A percentile compares a stretch with the other conserved stretches of the same genome.
Conservation (phyloP, 2,329 filamentous ascomycete species). For the Achaetomium macrosporum region DNA sequence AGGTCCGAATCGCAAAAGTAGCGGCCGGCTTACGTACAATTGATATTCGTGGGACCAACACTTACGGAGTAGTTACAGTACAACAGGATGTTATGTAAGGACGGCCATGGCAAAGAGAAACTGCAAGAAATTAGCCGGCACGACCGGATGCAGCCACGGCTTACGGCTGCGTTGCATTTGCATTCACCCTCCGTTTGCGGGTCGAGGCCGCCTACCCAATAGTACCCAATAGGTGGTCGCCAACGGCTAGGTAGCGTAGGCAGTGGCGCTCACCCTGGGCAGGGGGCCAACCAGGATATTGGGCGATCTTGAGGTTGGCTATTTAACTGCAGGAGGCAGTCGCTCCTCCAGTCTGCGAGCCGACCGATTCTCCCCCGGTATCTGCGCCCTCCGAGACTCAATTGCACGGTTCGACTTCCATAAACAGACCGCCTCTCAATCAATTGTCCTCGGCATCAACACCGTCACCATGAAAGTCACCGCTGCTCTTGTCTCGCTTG, state of each 20-base stretch:
- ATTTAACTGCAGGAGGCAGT: not conserved
- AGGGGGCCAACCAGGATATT: not conserved
- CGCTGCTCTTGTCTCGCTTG: slow-evolving; percentile 39
- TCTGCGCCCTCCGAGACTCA: no score
- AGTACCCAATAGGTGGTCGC: not conserved
- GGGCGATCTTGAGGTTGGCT: not conserved
- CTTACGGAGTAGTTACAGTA: no score
- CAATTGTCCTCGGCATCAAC: slow-evolving; percentile 12
- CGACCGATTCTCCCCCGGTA: no score
- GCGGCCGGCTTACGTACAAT: no score
- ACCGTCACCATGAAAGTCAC: slow-evolving; percentile 39
- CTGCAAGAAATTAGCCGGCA: not conserved
- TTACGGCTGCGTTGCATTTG: not conserved
- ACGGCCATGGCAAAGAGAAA: not conserved
- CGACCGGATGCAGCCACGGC: not conserved
- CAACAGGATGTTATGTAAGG: no score
- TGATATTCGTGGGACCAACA: no score
- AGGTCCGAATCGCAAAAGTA: no score
- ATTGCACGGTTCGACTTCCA: no score
- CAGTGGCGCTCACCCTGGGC: not conserved
- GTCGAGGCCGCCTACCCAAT: not conserved
- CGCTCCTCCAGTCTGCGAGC: not conserved
- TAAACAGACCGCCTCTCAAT: slow-evolving; percentile 20
- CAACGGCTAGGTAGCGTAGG: no score
- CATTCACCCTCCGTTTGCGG: not conserved